phyloP scores from a whole-genome alignment of 1,284 basidiomycete genomes.

The Tilletia walkeri region DNA sequence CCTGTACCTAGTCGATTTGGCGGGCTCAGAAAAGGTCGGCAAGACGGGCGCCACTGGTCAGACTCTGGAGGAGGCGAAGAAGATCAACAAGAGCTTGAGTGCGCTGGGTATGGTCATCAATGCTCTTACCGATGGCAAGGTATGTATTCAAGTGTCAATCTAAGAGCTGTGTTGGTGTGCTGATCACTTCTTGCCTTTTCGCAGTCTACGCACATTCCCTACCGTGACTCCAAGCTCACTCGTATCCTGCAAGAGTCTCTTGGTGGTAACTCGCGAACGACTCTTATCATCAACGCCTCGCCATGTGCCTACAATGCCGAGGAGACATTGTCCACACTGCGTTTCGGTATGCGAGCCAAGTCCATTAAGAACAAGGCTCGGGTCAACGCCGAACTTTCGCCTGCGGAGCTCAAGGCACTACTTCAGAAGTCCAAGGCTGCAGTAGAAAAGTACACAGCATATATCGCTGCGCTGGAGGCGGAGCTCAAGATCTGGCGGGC shows the following conservation, averaged over 20 bases:
- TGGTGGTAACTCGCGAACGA: conserved; percentile 97
- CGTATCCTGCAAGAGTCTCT: conserved; percentile 99
- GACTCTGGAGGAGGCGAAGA: conserved; percentile 98
- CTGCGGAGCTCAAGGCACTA: conserved; percentile 87
- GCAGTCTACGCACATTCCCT: conserved; percentile 94
- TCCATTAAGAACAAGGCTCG: conserved; percentile 99
- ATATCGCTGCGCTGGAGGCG: conserved; percentile 84
- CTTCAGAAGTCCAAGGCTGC: conserved; percentile 86
- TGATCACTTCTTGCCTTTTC: conserved; percentile 22
- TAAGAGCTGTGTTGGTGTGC: background rate
- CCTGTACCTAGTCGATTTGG: conserved; percentile 94
- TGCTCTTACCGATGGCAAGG: conserved; percentile 79
- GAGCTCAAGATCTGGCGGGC: conserved; percentile 87
- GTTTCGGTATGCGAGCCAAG: conserved; percentile 92
- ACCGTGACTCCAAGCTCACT: conserved; percentile 98
- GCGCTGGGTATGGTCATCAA: conserved; percentile 99
- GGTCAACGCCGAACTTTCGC: conserved; percentile 96
- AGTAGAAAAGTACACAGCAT: conserved; percentile 77
- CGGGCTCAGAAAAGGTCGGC: conserved; percentile 98
- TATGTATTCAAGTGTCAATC: background rate
- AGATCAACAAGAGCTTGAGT: conserved; percentile 98
- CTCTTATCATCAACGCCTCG: conserved; percentile 98
- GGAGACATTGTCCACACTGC: conserved; percentile 93
- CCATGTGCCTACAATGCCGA: conserved; percentile 94
- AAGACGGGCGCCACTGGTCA: conserved; percentile 99